Evolutionary conservation across 805 yeast genomes (phyloP).

Genomic region (Brettanomyces anomalus): DNA sequence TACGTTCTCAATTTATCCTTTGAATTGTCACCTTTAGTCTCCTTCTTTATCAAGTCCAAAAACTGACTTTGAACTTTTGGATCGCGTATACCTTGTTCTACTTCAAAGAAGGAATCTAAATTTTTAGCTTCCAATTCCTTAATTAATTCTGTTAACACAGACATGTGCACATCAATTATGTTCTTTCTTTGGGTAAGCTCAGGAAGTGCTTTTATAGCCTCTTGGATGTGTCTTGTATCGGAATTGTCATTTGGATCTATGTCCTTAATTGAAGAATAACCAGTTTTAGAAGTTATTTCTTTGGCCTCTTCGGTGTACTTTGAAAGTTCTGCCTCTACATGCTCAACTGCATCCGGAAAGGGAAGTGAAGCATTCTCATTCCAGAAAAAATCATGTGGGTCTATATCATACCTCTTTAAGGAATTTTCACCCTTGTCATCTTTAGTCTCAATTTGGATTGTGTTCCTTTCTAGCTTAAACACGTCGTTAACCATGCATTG

Average conservation of each 20-base stretch:
- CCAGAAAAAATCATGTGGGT: constrained; percentile 94
- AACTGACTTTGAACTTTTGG: constrained; percentile 50
- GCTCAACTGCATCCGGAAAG: constrained; percentile 98
- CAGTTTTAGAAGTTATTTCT: constrained; percentile 70
- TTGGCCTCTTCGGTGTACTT: constrained; percentile 81
- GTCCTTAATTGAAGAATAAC: constrained; percentile 65
- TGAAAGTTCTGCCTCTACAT: constrained; percentile 77
- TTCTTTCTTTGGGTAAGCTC: constrained; percentile 83
- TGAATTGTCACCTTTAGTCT: constrained; percentile 45
- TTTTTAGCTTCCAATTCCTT: constrained; percentile 79
- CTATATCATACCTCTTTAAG: constrained; percentile 72
- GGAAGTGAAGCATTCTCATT: constrained; percentile 72
- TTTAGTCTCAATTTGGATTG: constrained; percentile 50
- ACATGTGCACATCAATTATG: constrained; percentile 94
- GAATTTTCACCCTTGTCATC: constrained; percentile 25
- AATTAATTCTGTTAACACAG: constrained; percentile 75
- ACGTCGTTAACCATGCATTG: constrained; percentile 95
- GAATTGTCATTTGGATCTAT: constrained; percentile 49
- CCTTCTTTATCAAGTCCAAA: constrained; percentile 42
- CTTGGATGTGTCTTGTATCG: constrained; percentile 64
- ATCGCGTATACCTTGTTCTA: constrained; percentile 75
- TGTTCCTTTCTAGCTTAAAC: constrained; percentile 71
- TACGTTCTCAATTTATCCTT: constrained; percentile 83
- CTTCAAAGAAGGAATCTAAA: constrained; percentile 85
- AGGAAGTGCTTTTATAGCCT: constrained; percentile 87